These are phyloP conservation scores for Senna tora DNA, from an alignment of 306 rosid genomes.

Conservation along the genomic window DNA sequence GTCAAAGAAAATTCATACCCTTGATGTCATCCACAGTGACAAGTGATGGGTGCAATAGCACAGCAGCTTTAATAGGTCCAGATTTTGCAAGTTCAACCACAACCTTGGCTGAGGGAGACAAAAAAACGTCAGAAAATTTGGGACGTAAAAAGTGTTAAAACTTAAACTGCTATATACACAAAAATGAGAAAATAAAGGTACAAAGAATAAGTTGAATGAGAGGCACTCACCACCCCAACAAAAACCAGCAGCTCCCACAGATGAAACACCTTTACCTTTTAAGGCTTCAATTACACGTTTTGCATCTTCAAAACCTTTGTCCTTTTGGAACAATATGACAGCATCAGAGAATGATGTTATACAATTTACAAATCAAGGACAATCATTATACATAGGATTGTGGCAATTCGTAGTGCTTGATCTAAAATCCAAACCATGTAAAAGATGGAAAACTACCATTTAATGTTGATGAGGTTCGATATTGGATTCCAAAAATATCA, in stretches of 20 bases:
- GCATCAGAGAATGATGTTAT: constrained; percentile 11
- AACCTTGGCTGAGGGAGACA: constrained; percentile 65
- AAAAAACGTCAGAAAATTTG: not conserved
- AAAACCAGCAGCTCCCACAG: constrained; percentile 68
- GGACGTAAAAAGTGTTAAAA: not conserved
- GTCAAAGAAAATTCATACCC: constrained; percentile 47
- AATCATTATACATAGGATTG: not conserved
- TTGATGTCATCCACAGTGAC: constrained; percentile 68
- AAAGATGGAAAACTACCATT: not conserved
- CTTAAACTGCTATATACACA: constrained; percentile 2
- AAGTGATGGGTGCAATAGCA: constrained; percentile 67
- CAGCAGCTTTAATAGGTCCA: constrained; percentile 58
- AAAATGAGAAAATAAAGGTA: not conserved
- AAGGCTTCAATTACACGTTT: constrained; percentile 64
- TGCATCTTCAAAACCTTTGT: constrained; percentile 62
- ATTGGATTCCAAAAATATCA: not conserved
- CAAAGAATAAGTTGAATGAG: constrained; percentile 1
- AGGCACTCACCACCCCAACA: constrained; percentile 87
- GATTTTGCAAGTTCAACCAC: constrained; percentile 63
- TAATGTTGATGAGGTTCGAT: not conserved
- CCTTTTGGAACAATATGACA: constrained; percentile 48
- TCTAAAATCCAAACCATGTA: constrained; percentile 6
- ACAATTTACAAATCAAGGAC: constrained; percentile 1
- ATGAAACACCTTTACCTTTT: constrained; percentile 62
- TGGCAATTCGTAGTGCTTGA: not conserved